Percentiles rank a stretch among this genome's conserved stretches.
These are phyloP conservation scores for Arabidopsis arenosa DNA, from an alignment of 345 rosid genomes.

Conservation along the genomic window DNA sequence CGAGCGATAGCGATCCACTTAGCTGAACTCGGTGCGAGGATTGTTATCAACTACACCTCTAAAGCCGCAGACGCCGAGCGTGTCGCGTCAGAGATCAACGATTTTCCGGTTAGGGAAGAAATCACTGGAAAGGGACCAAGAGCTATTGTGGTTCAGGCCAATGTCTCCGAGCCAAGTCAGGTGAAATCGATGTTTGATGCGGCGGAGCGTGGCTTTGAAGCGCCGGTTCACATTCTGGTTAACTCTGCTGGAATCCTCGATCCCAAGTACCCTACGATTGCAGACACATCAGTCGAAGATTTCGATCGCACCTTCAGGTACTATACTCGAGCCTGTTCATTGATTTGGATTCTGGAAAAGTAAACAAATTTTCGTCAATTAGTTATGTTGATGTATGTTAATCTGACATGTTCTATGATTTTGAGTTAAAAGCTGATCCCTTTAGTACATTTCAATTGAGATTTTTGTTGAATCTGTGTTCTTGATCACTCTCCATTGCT, in stretches of 20 bases:
- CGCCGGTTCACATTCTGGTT: constrained; percentile 59
- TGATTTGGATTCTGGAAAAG: neutral
- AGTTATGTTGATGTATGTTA: neutral
- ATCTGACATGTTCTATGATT: neutral
- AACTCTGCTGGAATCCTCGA: constrained; percentile 62
- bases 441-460: neutral
- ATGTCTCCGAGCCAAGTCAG: constrained; percentile 66
- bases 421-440: neutral
- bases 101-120: constrained; percentile 36
- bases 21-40: constrained; percentile 65
- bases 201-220: constrained; percentile 59
- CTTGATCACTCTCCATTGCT: neutral
- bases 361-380: neutral
- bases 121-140: constrained; percentile 37
- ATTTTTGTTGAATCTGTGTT: neutral
- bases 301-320: constrained; percentile 52
- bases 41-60: constrained; percentile 60
- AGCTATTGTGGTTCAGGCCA: constrained; percentile 57
- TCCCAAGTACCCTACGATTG: constrained; percentile 59
- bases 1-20: constrained; percentile 64
- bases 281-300: constrained; percentile 60
- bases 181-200: constrained; percentile 63
- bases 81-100: constrained; percentile 55
- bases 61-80: constrained; percentile 59
- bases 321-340: neutral